Evolutionary conservation across 2,329 filamentous ascomycete genomes (phyloP).

Genomic region (Aspergillus ibericus): DNA sequence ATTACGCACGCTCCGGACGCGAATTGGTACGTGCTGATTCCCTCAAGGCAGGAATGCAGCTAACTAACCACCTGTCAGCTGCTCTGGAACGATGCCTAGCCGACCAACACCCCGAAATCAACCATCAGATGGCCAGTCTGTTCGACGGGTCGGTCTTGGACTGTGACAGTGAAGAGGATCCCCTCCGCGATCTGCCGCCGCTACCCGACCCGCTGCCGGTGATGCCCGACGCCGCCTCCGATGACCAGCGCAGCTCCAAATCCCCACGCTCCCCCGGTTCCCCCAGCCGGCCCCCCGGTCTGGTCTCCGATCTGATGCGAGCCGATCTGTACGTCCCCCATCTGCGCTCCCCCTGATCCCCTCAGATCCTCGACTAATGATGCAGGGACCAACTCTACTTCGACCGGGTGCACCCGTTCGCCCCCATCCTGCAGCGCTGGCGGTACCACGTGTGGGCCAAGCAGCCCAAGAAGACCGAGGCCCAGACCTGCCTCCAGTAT

Average conservation of each 20-base stretch:
- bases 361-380: neutral
- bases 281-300: neutral
- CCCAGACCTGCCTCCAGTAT: conserved; percentile 32
- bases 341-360: too few relatives aligned
- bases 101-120: conserved; percentile 25
- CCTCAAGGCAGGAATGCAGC: too few relatives aligned
- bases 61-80: conserved; percentile 11
- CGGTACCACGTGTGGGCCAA: conserved; percentile 31
- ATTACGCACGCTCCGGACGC: conserved; percentile 27
- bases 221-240: neutral
- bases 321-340: conserved; percentile 21
- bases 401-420: conserved; percentile 31
- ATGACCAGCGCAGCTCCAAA: neutral
- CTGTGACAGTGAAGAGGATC: conserved; percentile 20
- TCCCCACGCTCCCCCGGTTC: conserved; percentile 13
- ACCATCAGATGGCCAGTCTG: conserved; percentile 15
- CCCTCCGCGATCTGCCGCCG: conserved; percentile 7
- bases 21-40: conserved; percentile 28
- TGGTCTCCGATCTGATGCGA: conserved; percentile 21
- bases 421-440: conserved; percentile 30
- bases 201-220: neutral
- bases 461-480: conserved; percentile 13
- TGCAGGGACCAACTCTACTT: conserved; percentile 33
- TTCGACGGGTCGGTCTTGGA: conserved; percentile 16
- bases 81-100: conserved; percentile 29